A percentile compares a stretch with the other conserved stretches of the same genome.
Conservation (phyloP, 1,284 basidiomycete genomes). For the Phylloboletellus chloephorus region DNA sequence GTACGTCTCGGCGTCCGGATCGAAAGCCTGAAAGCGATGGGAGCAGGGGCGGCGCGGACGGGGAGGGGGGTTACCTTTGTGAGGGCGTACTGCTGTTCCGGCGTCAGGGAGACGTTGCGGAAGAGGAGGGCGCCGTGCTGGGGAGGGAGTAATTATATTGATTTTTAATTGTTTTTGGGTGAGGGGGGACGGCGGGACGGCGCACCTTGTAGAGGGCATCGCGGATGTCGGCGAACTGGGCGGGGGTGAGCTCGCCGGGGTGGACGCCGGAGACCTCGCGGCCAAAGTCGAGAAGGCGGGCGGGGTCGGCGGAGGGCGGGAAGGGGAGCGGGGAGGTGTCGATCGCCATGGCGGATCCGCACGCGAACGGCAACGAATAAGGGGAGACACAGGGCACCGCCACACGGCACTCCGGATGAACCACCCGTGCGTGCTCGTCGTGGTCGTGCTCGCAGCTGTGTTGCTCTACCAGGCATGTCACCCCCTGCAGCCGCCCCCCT, state of each 20-base stretch:
- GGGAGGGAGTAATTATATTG: slow-evolving; percentile 35
- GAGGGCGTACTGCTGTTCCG: slow-evolving; percentile 78
- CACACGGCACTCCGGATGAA: too few relatives aligned
- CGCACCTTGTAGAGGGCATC: slow-evolving; percentile 63
- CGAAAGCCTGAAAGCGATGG: slow-evolving; percentile 51
- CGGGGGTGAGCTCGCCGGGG: slow-evolving; percentile 50
- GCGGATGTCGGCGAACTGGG: slow-evolving; percentile 53
- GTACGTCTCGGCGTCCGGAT: slow-evolving; percentile 66
- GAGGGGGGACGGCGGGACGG: slow-evolving; percentile 20
- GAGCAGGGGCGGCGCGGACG: not conserved
- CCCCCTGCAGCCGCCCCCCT: too few relatives aligned
- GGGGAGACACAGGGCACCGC: too few relatives aligned
- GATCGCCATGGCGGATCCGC: slow-evolving; percentile 43
- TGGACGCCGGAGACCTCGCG: slow-evolving; percentile 59
- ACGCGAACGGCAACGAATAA: not conserved
- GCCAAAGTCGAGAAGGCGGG: slow-evolving; percentile 58
- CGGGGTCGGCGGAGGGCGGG: slow-evolving; percentile 53
- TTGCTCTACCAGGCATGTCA: too few relatives aligned
- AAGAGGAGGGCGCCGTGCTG: slow-evolving; percentile 76
- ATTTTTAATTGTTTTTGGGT: too few relatives aligned
- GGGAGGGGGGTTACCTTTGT: slow-evolving; percentile 54
- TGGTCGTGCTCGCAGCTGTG: slow-evolving; percentile 13
- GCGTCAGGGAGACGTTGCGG: slow-evolving; percentile 60
- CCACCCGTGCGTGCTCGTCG: too few relatives aligned
- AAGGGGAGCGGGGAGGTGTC: slow-evolving; percentile 52